These are phyloP conservation scores for Penicillium pancosmium DNA, from an alignment of 495 filamentous ascomycete species.

Conservation along the genomic window DNA sequence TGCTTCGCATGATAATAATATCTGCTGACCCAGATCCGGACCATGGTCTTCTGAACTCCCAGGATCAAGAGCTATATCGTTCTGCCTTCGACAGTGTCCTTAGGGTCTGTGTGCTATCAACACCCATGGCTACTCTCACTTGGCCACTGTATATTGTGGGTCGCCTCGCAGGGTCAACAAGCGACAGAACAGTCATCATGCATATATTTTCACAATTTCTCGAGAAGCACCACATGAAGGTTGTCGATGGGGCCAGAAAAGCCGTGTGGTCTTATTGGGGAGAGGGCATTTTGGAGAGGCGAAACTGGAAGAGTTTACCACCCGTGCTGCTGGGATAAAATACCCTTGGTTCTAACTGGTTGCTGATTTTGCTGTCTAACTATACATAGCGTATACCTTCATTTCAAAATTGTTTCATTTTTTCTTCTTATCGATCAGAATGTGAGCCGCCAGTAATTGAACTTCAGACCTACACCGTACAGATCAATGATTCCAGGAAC, in stretches of 20 bases:
- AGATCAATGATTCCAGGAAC: slow-evolving; percentile 35
- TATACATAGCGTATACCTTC: neutral
- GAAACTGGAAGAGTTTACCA: neutral
- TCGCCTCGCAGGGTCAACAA: slow-evolving; percentile 11
- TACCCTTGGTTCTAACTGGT: no score
- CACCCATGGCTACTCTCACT: slow-evolving; percentile 18
- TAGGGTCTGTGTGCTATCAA: slow-evolving; percentile 18
- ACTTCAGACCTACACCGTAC: slow-evolving; percentile 20
- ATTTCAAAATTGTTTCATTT: neutral
- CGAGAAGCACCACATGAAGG: slow-evolving; percentile 20
- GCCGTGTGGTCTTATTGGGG: slow-evolving; percentile 8
- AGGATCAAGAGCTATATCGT: slow-evolving; percentile 7
- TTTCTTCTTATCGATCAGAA: no score
- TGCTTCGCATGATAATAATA: neutral
- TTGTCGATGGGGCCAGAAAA: slow-evolving; percentile 16
- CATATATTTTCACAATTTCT: slow-evolving; percentile 22
- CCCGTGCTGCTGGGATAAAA: slow-evolving; percentile 8
- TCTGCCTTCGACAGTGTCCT: slow-evolving; percentile 15
- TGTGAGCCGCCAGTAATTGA: neutral
- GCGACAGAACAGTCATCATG: slow-evolving; percentile 16
- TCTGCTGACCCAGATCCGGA: neutral
- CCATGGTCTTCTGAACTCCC: neutral
- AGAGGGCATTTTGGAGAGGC: neutral
- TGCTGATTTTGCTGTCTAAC: no score
- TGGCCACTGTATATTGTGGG: slow-evolving; percentile 21